Evolutionary conservation across 768 basidiomycete species (phyloP), one percentile per base, ranked within the genome.

Genomic region (Mycena latifolia): DNA sequence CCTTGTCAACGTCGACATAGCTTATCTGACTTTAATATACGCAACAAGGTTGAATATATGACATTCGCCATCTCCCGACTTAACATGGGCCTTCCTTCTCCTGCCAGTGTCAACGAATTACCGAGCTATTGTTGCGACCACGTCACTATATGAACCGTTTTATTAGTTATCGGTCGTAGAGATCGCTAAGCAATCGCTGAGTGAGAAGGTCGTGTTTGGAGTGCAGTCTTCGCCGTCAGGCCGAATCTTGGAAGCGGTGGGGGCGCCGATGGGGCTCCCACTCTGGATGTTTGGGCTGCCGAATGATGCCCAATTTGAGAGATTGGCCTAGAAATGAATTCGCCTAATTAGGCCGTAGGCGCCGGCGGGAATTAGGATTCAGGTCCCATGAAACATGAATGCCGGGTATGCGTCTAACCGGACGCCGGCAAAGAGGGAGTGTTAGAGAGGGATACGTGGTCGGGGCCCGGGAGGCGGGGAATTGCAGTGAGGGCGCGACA

Each of bases 51-150:
- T 63, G 62, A 63, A 63, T 53, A 48, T 57, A 54, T 54, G 66
- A 63, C 66, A 58, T 61, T 55, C 66, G 55, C 55, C 66, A 67
- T 63, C 68, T 69, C 63, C 46, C n/a, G n/a, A n/a, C n/a, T n/a
- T n/a, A 69, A 61, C 63, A 61, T 22, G 46, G 55, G 48, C 59
- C n/a, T 62, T 43, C 67, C 37, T 41, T n/a, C n/a, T n/a, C n/a
- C 63, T 43, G 41, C 41, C 41, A 43, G 5, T 43, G 63, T 57
- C 31, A 50, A 31, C 57, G 45, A 29, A 47, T 55, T 56, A 22
- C 45, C 56, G 45, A 28, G 55, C 39, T 28, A 67, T 27, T 46
- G 24, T n/a, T n/a, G n/a, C n/a, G 8, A 5, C 20, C 47, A 51
- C 45, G 61, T 57, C 52, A 48, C 18, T 58, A 24, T 45, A 24